Evolutionary conservation across 306 rosid genomes (phyloP), one percentile per base, ranked within the genome.

Genomic region (Dicorynia guianensis): DNA sequence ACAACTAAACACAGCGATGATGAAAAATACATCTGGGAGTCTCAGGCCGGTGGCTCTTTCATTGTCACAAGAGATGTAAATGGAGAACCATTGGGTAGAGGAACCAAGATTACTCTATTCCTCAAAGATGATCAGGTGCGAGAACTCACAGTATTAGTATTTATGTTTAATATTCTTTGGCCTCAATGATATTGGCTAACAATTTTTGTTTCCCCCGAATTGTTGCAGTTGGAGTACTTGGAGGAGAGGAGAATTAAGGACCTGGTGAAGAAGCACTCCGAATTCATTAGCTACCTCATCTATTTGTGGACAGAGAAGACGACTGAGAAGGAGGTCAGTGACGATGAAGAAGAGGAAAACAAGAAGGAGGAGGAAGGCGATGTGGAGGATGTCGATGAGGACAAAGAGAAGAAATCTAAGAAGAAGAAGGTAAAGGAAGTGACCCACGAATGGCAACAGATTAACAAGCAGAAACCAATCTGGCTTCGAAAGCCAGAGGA

Each of bases 271-370:
- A 88, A 85, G 76, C 92, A 88, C 49, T 88, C 92, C 9, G 92
- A 88, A 11, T 88, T 88, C 69, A 88, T 88, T 4, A 88, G 88
- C 80, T 85, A 88, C 18, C 93, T 88, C 2, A 83, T 88, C 33
- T 88, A 88, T 43, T 68, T 88, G 8, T 88, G 93, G 93, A 83
- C 87, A 0, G 90, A 88, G 82, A 88, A 88, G 66, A 88, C 93
- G 1, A 83, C 82, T 0, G 93, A 88, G 76, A 88, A 83, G 48
- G 93, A 88, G 64, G 82, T 85, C 59, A 83, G 88, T 5, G 93
- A 88, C 0, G 88, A 83, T 1, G 93, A 88, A 43, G 90, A 83
- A 0, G 93, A 88, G 1, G 88, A 85, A 19, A 75, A 72, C 71
- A 85, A 81, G 80, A 85, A 85, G 48, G 79, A 85, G 46, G 86